Conservation (phyloP, 2,329 filamentous ascomycete species). For the Neoascochyta sp. region DNA sequence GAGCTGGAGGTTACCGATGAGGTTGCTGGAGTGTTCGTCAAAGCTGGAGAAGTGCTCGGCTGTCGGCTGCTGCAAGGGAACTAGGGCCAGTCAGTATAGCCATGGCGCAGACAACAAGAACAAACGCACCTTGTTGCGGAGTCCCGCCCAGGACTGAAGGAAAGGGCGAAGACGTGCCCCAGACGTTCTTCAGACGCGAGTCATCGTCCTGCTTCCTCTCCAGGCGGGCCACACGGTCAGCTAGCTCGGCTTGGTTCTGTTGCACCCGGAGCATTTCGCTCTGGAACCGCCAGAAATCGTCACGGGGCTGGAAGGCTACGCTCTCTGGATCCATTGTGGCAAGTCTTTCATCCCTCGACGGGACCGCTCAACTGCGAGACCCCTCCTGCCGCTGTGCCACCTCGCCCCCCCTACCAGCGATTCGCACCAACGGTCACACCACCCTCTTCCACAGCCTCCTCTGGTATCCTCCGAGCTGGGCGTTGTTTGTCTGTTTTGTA, state of each 20-base stretch:
- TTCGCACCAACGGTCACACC: conserved; percentile 9
- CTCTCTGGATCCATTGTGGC: conserved; percentile 60
- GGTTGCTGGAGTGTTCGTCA: conserved; percentile 76
- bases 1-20: conserved; percentile 76
- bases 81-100: conserved; percentile 46
- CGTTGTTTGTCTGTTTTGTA: too few relatives aligned
- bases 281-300: conserved; percentile 63
- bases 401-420: conserved; percentile 10
- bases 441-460: conserved; percentile 6
- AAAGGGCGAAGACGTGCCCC: conserved; percentile 81
- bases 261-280: conserved; percentile 60
- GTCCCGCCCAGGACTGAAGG: conserved; percentile 79
- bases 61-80: conserved; percentile 73
- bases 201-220: conserved; percentile 63
- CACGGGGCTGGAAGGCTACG: conserved; percentile 58
- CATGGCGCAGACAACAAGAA: not conserved
- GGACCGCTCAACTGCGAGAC: conserved; percentile 19
- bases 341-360: conserved; percentile 30
- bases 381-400: conserved; percentile 10
- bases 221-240: conserved; percentile 58
- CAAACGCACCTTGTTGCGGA: conserved; percentile 72
- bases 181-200: conserved; percentile 73
- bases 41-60: conserved; percentile 85
- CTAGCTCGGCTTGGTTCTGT: conserved; percentile 58
- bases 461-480: too few relatives aligned